Base-by-base conservation (phyloP, 2,329 filamentous ascomycete genomes). In the Apiospora malaysiana region DNA sequence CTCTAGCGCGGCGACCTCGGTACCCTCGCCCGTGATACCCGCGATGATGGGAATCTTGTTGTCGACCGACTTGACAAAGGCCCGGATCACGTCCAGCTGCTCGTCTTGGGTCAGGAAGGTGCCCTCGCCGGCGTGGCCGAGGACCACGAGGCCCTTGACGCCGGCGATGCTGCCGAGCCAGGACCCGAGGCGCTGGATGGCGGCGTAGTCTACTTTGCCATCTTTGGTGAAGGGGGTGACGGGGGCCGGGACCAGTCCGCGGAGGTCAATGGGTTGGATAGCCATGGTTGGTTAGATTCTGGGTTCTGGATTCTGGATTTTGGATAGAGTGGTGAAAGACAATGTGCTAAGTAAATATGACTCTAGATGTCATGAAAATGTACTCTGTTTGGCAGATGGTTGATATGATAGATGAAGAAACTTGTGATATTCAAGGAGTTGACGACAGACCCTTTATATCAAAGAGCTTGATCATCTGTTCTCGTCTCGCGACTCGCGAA, bases 91-190 rank as follows among this genome's bases (percentile, higher is more conserved):
- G 18, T 79, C 79, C 46, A 82, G 76, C 76, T 87, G 85, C 74
- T 87, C 85, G 37, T 86, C 81, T 46, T 81, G 78, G 4, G 85
- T 87, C 56, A 87, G 81, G 78, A 87, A 87, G 0, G 85, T 88
- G 42, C 86, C 86, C 74, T 88, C 86, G 45, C 85, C 85, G 40
- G 86, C 86, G 71, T 87, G 86, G n/a, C 86, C 86, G 18, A 87
- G 82, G 12, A 88, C 85, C 0, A 87, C 85, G 3, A 87, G 82
- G 42, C 85, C 85, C 72, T 86, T 87, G 72, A 87, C 84, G 25
- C 85, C 85, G 7, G 80, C 74, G 66, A 87, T 86, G 76, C 84
- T 84, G 56, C 85, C 85, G 43, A 87, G 85, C 86, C 85, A 87
- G 6, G 83, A 85, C 21, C 86, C 86, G 16, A 87, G 82, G 21